Percentiles rank a stretch among this genome's conserved stretches.
Conservation (phyloP, 768 basidiomycete species). For the Pleurotus tuber-regium region DNA sequence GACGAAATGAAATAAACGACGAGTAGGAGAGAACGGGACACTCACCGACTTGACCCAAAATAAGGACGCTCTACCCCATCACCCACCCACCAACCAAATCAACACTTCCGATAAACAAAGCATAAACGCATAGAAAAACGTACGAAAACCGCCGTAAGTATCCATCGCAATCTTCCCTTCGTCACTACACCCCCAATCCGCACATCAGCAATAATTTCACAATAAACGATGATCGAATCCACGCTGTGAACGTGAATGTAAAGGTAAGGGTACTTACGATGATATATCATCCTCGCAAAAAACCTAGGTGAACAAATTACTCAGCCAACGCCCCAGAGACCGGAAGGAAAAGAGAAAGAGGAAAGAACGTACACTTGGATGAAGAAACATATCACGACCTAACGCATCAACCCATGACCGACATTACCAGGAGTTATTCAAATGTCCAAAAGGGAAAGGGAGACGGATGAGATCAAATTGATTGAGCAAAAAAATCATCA, state of each 20-base stretch:
- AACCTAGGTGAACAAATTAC: neutral
- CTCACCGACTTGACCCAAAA: neutral
- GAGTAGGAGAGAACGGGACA: neutral
- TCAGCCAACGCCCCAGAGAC: neutral
- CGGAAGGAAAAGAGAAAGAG: no score
- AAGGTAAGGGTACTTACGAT: neutral
- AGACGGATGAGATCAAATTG: no score
- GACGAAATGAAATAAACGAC: no score
- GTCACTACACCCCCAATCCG: neutral
- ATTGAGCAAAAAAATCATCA: no score
- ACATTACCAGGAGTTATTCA: neutral
- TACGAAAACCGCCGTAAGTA: neutral
- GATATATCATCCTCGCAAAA: neutral
- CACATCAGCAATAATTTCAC: no score
- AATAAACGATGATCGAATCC: neutral
- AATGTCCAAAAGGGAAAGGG: no score
- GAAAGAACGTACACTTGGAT: neutral
- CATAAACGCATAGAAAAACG: neutral
- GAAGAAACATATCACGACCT: neutral
- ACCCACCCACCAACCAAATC: neutral
- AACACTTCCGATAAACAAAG: no score
- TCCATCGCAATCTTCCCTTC: neutral
- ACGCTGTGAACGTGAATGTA: neutral
- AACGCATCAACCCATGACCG: neutral
- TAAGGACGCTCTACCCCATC: neutral